Evolutionary conservation across 768 basidiomycete genomes (phyloP), one percentile per base, ranked within the genome.

Genomic region (Russula sp.): DNA sequence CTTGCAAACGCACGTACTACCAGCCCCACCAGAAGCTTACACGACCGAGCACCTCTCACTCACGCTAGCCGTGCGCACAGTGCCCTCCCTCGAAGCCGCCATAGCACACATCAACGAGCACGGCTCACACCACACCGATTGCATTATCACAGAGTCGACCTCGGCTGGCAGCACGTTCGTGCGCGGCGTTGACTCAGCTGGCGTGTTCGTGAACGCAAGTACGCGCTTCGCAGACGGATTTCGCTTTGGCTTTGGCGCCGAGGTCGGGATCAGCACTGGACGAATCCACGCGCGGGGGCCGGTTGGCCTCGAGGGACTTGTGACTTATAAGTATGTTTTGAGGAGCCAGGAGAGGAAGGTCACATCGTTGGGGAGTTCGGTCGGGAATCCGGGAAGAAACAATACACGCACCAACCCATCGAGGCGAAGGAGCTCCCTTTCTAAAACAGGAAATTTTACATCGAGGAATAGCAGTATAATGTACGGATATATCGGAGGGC

Each of bases 171-270:
- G 85, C 34, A 78, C 77, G 34, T 99, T 98, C 78, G 91, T 88
- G 73, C 82, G 89, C n/a, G 92, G 91, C 7, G 87, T 98, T 26
- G 95, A 96, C 74, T 90, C 90, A 0, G 90, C 96, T 0, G 92
- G 94, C 34, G 92, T 92, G 6, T 99, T 89, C 71, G 83, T 96
- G 64, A 98, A 99, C 71, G 95, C 95, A 7, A 93, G 90, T 71
- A 98, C 97, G 11, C 83, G 97, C 42, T 99, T 99, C 73, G 89
- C 95, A 0, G 97, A 99, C 74, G 96, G 97, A 14, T 97, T 95
- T 76, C 77, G 96, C 65, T 98, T 94, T 73, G 97, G 97, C 0
- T 94, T 97, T 69, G 97, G 97, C 3, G 95, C 97, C 7, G 97
- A 98, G 76, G 97, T 99, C 0, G 97, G 97, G 11, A 97, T 99